A percentile compares a stretch with the other conserved stretches of the same genome.
These are phyloP conservation scores for Globisporangium orthogonon DNA, from an alignment of 352 stramenopile genomes.

Conservation along the genomic window DNA sequence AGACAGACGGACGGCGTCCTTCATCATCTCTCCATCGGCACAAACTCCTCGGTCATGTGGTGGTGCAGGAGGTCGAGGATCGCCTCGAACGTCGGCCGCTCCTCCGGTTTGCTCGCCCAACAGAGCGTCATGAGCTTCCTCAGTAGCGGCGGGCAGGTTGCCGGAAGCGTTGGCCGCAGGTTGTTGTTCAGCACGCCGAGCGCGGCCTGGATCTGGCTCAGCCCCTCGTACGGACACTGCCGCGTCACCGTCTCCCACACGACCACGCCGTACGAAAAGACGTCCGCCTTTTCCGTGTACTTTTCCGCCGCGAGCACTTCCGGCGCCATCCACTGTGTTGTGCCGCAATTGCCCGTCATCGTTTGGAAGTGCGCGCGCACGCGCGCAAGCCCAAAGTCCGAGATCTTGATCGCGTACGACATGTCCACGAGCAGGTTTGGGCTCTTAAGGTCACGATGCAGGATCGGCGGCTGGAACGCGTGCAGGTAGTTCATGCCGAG, in stretches of 20 bases:
- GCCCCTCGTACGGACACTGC: constrained; percentile 87
- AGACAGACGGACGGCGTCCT: not conserved
- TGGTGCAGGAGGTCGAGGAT: constrained; percentile 70
- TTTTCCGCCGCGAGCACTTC: constrained; percentile 80
- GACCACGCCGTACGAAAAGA: constrained; percentile 86
- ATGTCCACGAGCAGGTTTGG: constrained; percentile 77
- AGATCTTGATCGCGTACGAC: constrained; percentile 84
- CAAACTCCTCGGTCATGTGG: constrained; percentile 12
- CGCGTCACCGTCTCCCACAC: constrained; percentile 87
- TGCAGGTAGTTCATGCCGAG: constrained; percentile 87
- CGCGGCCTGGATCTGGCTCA: constrained; percentile 87
- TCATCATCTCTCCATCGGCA: constrained; percentile 10
- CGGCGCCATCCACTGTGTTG: constrained; percentile 84
- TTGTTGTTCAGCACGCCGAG: constrained; percentile 87
- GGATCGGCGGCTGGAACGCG: constrained; percentile 79
- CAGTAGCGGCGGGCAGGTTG: constrained; percentile 67
- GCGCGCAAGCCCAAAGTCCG: constrained; percentile 82
- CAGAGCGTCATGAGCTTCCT: constrained; percentile 84
- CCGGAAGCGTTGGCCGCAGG: constrained; percentile 71
- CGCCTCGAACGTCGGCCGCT: constrained; percentile 74
- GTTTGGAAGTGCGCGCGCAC: constrained; percentile 84
- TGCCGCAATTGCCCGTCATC: constrained; percentile 85
- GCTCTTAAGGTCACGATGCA: constrained; percentile 86
- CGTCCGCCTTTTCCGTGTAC: constrained; percentile 85
- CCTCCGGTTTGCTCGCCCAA: constrained; percentile 67